Evolutionary conservation across 73 alveolate species (phyloP).

Genomic region (Paramecium tetraurelia): DNA sequence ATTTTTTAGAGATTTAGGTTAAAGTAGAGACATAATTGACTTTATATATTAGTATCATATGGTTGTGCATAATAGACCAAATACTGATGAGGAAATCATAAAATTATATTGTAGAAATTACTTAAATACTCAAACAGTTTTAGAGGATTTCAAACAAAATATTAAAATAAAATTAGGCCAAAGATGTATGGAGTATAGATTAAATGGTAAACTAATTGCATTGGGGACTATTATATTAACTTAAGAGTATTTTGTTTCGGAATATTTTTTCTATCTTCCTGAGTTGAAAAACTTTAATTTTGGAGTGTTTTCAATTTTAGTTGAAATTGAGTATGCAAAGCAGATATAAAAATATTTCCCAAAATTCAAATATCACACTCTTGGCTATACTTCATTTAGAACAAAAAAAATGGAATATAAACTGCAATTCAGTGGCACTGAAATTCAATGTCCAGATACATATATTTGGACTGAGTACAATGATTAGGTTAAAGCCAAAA

Average conservation of each 20-base stretch:
- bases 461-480: neutral
- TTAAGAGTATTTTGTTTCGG: slow-evolving; percentile 73
- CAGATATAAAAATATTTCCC: slow-evolving; percentile 66
- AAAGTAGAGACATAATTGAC: neutral
- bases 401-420: slow-evolving; percentile 82
- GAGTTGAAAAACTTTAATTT: slow-evolving; percentile 75
- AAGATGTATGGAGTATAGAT: slow-evolving; percentile 72
- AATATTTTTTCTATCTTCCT: slow-evolving; percentile 88
- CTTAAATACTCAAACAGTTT: neutral
- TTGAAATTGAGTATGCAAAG: slow-evolving; percentile 87
- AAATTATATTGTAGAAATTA: neutral
- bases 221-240: slow-evolving; percentile 81
- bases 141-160: neutral
- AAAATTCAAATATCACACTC: slow-evolving; percentile 76
- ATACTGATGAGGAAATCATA: neutral
- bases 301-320: slow-evolving; percentile 82
- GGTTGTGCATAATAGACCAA: neutral
- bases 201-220: slow-evolving; percentile 85
- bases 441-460: neutral
- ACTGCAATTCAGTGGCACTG: slow-evolving; percentile 9
- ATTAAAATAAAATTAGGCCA: neutral
- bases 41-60: neutral
- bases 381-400: slow-evolving; percentile 80
- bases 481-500: neutral
- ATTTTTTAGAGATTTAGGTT: neutral